Conservation (phyloP, 2,329 filamentous ascomycete species). For the Setomelanomma holmii region DNA sequence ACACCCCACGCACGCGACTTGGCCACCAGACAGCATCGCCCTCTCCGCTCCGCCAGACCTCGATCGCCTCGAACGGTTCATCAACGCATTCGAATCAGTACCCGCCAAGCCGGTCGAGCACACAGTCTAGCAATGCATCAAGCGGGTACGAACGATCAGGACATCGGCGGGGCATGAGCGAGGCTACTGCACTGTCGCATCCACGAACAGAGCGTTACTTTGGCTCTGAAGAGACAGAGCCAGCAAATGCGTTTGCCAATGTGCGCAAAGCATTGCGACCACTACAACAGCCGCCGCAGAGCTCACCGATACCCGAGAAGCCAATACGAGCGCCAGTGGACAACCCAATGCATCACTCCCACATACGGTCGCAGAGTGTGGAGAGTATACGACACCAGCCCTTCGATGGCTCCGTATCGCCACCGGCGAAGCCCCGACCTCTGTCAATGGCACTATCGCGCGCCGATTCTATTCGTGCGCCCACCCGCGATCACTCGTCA, state of each 20-base stretch:
- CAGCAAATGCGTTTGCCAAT: constrained; percentile 73
- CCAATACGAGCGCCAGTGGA: constrained; percentile 22
- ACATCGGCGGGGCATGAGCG: constrained; percentile 79
- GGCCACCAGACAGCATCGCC: constrained; percentile 51
- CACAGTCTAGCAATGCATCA: constrained; percentile 75
- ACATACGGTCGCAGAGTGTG: constrained; percentile 52
- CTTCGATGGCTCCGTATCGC: constrained; percentile 53
- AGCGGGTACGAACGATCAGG: constrained; percentile 57
- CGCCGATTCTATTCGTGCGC: constrained; percentile 47
- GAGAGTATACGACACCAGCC: constrained; percentile 46
- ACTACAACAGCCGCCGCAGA: constrained; percentile 41
- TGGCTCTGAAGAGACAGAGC: constrained; percentile 51
- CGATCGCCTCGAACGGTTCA: constrained; percentile 74
- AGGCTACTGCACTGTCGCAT: constrained; percentile 66
- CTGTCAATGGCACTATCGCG: constrained; percentile 51
- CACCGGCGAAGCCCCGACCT: constrained; percentile 53
- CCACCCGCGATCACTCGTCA: constrained; percentile 42
- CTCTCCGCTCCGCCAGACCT: constrained; percentile 66
- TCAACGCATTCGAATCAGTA: constrained; percentile 68
- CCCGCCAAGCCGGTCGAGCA: constrained; percentile 70
- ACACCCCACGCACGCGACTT: constrained; percentile 48
- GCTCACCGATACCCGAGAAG: constrained; percentile 38
- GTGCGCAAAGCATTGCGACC: constrained; percentile 78
- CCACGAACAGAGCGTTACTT: constrained; percentile 58
- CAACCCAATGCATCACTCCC: constrained; percentile 23